Base-by-base conservation (phyloP, 108 stramenopile species). In the Cyclotella sp. region DNA sequence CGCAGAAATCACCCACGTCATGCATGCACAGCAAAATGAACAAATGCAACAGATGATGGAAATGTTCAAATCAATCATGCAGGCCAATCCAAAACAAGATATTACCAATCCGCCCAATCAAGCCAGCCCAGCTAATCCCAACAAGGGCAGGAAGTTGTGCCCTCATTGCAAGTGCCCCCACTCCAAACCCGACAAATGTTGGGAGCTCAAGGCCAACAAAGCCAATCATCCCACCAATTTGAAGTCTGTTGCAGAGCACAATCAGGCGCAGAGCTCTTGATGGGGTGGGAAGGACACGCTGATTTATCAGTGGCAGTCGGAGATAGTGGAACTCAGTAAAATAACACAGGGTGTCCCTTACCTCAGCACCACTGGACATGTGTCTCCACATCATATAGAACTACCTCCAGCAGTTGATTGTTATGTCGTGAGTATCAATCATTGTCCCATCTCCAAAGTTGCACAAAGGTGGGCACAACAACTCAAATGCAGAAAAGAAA, bases 111-210 rank as follows among this genome's bases (percentile, higher is more conserved):
- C 4, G 34, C 34, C 4, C 34, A 34, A 34, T 6, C 34, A 6
- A 5, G 34, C 42, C 63, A 40, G 11, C 61, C 15, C 3, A 3
- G 10, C 13, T 11, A 12, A n/a, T n/a, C 59, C 11, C 27, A 27
- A 13, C 29, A 34, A 41, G 3, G 34, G 34, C 34, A 34, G 6
- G 34, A 6, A 2, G 34, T 6, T 6, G 2, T 68, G 67, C 49
- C 47, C 67, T 10, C 67, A 68, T 24, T 70, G 69, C 69, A 70
- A 43, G 30, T 0, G n/a, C 19, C 19, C 5, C 11, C 69, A 70
- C 43, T 0, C 42, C 71, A 72, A 72, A 43, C 71, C 71, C 22
- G 71, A 72, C 3, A 39, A 59, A 9, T 72, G 71, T 26, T 72
- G 46, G 59, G 57, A 72, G 26, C 71, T 72, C 30, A 42, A 72